phyloP scores from a whole-genome alignment of 2,329 filamentous ascomycete genomes.

The Pestalotiopsis sp. region DNA sequence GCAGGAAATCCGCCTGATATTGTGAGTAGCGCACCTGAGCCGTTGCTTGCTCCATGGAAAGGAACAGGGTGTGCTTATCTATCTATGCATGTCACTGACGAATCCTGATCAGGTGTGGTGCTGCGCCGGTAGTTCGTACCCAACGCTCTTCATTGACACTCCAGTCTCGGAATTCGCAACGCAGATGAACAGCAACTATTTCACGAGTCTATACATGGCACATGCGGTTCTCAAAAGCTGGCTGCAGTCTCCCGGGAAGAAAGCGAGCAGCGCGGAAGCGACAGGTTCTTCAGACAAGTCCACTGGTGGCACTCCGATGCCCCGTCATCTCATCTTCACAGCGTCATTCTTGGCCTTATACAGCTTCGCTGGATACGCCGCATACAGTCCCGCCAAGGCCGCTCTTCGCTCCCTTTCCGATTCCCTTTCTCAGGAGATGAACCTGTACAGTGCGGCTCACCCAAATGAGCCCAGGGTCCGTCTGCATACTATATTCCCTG shows the following conservation, averaged over 20 bases:
- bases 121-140: slow-evolving; percentile 65
- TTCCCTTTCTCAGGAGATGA: slow-evolving; percentile 61
- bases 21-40: slow-evolving; percentile 22
- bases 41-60: neutral
- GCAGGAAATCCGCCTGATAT: slow-evolving; percentile 60
- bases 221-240: slow-evolving; percentile 35
- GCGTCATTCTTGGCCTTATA: slow-evolving; percentile 64
- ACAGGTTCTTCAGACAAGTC: neutral
- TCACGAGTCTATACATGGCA: slow-evolving; percentile 40
- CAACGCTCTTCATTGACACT: slow-evolving; percentile 39
- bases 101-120: slow-evolving; percentile 53
- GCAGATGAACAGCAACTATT: slow-evolving; percentile 44
- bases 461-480: slow-evolving; percentile 42
- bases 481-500: slow-evolving; percentile 68
- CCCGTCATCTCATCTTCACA: slow-evolving; percentile 69
- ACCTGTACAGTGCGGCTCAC: slow-evolving; percentile 35
- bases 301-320: neutral
- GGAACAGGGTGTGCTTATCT: neutral
- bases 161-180: slow-evolving; percentile 32
- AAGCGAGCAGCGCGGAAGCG: neutral
- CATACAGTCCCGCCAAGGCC: slow-evolving; percentile 69
- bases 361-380: slow-evolving; percentile 64
- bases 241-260: slow-evolving; percentile 19
- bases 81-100: neutral
- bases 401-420: slow-evolving; percentile 69